phyloP scores from a whole-genome alignment of 495 filamentous ascomycete species.

The Copromyces sp. region DNA sequence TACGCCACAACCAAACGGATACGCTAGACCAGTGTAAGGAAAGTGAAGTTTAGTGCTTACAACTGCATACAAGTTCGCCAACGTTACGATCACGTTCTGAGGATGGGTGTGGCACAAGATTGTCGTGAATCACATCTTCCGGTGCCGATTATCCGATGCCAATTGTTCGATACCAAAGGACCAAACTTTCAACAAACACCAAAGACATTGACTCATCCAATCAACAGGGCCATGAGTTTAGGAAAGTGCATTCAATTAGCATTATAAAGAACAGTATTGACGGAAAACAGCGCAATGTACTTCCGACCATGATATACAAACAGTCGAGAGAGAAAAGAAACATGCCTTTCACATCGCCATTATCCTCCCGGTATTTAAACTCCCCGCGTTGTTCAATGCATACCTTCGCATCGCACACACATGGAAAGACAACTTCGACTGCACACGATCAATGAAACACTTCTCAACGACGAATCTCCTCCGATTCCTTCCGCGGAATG shows the following conservation, averaged over 20 bases:
- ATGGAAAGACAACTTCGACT: neutral
- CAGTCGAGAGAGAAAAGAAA: neutral
- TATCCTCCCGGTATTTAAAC: neutral
- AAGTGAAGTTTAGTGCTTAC: neutral
- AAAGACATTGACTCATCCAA: neutral
- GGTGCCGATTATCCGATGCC: neutral
- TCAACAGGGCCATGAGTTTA: neutral
- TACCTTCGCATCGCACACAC: neutral
- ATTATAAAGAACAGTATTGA: neutral
- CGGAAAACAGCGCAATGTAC: neutral
- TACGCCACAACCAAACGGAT: neutral
- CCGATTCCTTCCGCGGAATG: neutral
- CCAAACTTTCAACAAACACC: neutral
- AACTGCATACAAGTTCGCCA: no score
- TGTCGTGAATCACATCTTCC: neutral
- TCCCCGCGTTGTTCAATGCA: neutral
- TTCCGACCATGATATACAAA: neutral
- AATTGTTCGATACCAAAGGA: neutral
- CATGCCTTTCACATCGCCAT: neutral
- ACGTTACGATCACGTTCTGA: neutral
- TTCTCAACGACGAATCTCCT: neutral
- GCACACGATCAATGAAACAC: neutral
- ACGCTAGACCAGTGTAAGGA: neutral
- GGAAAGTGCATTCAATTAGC: neutral
- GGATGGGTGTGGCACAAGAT: neutral